These are phyloP conservation scores for Trametes versicolor DNA, from an alignment of 1,284 basidiomycete species.

Conservation along the genomic window DNA sequence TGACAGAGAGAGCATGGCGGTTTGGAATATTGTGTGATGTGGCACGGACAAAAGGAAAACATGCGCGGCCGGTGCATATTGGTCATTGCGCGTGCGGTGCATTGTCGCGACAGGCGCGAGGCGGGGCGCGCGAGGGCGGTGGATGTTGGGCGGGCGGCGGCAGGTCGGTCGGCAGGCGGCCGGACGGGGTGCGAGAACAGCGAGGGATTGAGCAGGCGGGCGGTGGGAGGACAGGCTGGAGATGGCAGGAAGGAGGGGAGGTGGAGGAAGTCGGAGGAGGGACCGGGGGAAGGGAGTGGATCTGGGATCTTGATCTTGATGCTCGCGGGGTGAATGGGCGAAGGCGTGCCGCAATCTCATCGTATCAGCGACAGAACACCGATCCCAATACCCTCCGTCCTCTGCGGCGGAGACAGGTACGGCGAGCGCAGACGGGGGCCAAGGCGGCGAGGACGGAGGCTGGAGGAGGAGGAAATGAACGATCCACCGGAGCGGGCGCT, in stretches of 20 bases:
- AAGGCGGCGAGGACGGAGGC: neutral
- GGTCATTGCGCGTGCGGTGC: neutral
- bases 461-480: neutral
- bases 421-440: neutral
- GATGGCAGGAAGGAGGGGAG: neutral
- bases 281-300: neutral
- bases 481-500: neutral
- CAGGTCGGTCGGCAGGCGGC: neutral
- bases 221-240: neutral
- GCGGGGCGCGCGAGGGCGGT: neutral
- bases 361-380: slow-evolving; percentile 16
- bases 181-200: neutral
- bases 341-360: slow-evolving; percentile 8
- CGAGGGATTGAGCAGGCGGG: neutral
- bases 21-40: neutral
- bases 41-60: slow-evolving; percentile 5
- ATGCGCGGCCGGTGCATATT: neutral
- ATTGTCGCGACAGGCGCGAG: neutral
- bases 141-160: neutral
- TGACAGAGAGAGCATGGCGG: slow-evolving; percentile 1
- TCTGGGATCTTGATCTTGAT: slow-evolving; percentile 19
- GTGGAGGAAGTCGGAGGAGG: slow-evolving; percentile 10
- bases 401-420: neutral
- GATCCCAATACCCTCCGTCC: slow-evolving; percentile 8
- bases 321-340: slow-evolving; percentile 2